A percentile compares a stretch with the other conserved stretches of the same genome.
Evolutionary conservation across 768 basidiomycete genomes (phyloP).

Genomic region (Mycena alexandri): DNA sequence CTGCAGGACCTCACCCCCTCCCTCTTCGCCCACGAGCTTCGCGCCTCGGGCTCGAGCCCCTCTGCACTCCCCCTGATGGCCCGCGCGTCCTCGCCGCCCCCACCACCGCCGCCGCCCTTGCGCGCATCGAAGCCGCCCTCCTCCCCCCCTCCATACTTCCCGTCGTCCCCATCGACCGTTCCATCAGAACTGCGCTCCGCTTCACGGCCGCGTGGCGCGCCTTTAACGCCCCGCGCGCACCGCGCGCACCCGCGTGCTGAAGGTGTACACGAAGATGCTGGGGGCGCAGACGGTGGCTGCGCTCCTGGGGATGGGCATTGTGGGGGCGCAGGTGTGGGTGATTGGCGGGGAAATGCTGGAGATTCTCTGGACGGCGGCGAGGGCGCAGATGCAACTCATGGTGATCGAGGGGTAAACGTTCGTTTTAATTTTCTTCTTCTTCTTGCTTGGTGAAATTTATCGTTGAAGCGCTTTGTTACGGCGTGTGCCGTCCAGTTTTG

Average conservation of each 20-base stretch:
- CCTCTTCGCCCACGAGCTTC: neutral
- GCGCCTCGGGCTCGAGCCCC: no score
- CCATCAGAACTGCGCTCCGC: conserved; percentile 4
- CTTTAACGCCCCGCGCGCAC: conserved; percentile 14
- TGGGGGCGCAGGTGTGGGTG: conserved; percentile 17
- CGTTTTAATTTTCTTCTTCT: no score
- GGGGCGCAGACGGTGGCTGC: conserved; percentile 3
- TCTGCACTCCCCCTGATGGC: neutral
- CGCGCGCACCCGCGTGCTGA: conserved; percentile 18
- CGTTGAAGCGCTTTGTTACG: no score
- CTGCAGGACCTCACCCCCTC: neutral
- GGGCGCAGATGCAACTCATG: no score
- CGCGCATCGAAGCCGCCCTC: conserved; percentile 25
- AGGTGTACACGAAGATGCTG: conserved; percentile 22
- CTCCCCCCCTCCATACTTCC: conserved; percentile 12
- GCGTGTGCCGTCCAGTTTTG: no score
- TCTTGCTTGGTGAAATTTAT: no score
- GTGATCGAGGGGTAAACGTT: no score
- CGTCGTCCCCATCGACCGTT: conserved; percentile 24
- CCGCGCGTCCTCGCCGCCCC: conserved; percentile 9
- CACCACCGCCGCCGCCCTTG: conserved; percentile 5
- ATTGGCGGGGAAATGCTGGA: conserved; percentile 26
- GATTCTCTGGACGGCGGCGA: no score
- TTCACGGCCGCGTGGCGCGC: conserved; percentile 21
- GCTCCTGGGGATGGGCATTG: neutral